Conservation (phyloP, 805 yeast species). For the Monosporozyma solicola region DNA sequence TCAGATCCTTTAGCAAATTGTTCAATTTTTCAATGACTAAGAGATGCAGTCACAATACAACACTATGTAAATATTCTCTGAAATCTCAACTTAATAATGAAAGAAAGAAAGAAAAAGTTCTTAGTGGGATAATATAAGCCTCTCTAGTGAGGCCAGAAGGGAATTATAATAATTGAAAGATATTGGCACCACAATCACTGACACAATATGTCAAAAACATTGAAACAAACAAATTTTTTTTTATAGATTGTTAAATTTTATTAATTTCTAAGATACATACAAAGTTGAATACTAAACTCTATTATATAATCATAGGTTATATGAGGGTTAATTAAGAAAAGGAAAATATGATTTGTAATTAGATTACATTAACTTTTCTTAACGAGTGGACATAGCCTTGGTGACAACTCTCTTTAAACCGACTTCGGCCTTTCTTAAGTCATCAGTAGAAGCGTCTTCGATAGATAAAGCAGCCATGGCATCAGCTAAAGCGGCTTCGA, state of each 20-base stretch:
- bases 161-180: too few relatives aligned
- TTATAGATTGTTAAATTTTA: conserved; percentile 1
- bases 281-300: conserved; percentile 1
- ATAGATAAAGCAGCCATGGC: conserved; percentile 96
- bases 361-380: conserved; percentile 29
- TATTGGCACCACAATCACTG: too few relatives aligned
- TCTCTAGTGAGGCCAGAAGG: too few relatives aligned
- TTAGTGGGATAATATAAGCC: background rate
- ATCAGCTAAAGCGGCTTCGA: conserved; percentile 95
- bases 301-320: conserved; percentile 1
- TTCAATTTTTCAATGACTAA: too few relatives aligned
- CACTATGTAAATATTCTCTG: too few relatives aligned
- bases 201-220: too few relatives aligned
- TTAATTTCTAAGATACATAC: conserved; percentile 5
- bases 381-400: conserved; percentile 98
- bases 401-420: conserved; percentile 98
- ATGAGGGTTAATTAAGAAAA: background rate
- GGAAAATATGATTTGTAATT: background rate
- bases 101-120: too few relatives aligned
- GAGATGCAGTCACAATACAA: too few relatives aligned
- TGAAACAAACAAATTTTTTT: background rate
- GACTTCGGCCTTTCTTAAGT: conserved; percentile 98
- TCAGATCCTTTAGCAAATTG: too few relatives aligned
- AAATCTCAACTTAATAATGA: too few relatives aligned
- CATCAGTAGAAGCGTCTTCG: conserved; percentile 94